Evolutionary conservation across 768 basidiomycete species (phyloP).

Genomic region (Cubamyces sp.): DNA sequence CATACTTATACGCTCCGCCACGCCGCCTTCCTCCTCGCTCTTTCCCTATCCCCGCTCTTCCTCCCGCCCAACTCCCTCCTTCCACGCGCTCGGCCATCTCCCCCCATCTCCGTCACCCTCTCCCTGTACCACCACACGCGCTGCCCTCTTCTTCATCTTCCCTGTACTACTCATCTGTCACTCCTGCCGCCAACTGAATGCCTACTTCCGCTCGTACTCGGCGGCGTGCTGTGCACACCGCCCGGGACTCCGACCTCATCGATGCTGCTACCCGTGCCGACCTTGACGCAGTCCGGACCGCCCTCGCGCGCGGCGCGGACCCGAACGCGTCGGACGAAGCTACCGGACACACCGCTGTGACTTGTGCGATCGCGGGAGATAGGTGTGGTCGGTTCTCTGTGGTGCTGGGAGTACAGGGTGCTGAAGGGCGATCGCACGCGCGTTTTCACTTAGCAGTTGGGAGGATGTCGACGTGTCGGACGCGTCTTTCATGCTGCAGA

Average conservation of each 20-base stretch:
- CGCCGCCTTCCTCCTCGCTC: neutral
- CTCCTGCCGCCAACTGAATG: conserved; percentile 2
- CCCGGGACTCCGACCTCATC: conserved; percentile 26
- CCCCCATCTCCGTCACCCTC: conserved; percentile 6
- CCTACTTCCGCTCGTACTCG: neutral
- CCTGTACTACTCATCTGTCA: neutral
- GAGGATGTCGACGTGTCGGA: conserved; percentile 67
- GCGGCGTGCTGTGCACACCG: conserved; percentile 22
- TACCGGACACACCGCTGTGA: conserved; percentile 61
- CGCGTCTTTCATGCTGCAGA: conserved; percentile 65
- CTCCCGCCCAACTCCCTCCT: conserved; percentile 10
- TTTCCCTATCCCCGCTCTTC: conserved; percentile 19
- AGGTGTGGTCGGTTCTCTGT: conserved; percentile 44
- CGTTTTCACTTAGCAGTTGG: conserved; percentile 51
- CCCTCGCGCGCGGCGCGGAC: conserved; percentile 64
- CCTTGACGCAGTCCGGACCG: conserved; percentile 53
- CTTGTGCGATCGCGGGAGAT: conserved; percentile 74
- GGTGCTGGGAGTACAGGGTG: conserved; percentile 6
- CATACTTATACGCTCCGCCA: conserved; percentile 20
- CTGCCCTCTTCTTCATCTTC: conserved; percentile 11
- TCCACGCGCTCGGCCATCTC: conserved; percentile 5
- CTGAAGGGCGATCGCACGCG: conserved; percentile 19
- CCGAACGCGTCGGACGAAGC: conserved; percentile 65
- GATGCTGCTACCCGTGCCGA: conserved; percentile 60
- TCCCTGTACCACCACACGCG: conserved; percentile 5